Conservation (phyloP, 495 filamentous ascomycete species). For the Xanthoparmelia taractica region DNA sequence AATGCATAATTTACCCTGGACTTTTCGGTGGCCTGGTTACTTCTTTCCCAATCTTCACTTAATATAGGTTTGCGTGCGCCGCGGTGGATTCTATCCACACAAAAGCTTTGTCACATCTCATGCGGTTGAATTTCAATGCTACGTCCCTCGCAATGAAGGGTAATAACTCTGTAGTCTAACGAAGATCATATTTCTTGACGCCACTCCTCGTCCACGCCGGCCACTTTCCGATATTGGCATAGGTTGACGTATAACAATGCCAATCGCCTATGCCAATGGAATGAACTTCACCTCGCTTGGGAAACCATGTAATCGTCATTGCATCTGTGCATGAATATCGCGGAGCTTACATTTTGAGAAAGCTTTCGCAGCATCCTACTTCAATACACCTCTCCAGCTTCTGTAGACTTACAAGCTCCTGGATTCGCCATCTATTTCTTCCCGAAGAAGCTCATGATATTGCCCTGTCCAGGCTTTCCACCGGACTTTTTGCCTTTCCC, state of each 20-base stretch:
- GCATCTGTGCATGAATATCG: no score
- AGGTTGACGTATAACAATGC: background rate
- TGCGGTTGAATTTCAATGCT: background rate
- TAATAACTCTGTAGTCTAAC: no score
- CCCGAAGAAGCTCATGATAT: constrained; percentile 88
- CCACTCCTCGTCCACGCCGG: background rate
- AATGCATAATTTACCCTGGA: background rate
- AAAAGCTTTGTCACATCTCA: background rate
- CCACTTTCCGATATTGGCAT: background rate
- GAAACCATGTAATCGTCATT: background rate
- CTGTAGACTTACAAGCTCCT: background rate
- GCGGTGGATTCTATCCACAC: no score
- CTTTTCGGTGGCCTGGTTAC: no score
- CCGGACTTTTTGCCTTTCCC: constrained; percentile 47
- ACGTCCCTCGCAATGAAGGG: no score
- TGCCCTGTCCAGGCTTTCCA: constrained; percentile 66
- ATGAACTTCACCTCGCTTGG: background rate
- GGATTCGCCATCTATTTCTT: constrained; percentile 55
- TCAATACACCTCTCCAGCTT: background rate
- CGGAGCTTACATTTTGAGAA: no score
- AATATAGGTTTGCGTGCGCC: no score
- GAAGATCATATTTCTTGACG: background rate
- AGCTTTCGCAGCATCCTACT: background rate
- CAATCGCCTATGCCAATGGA: background rate
- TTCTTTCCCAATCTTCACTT: no score